Evolutionary conservation across 1,284 basidiomycete genomes (phyloP).

Genomic region (Golubevia pallescens): DNA sequence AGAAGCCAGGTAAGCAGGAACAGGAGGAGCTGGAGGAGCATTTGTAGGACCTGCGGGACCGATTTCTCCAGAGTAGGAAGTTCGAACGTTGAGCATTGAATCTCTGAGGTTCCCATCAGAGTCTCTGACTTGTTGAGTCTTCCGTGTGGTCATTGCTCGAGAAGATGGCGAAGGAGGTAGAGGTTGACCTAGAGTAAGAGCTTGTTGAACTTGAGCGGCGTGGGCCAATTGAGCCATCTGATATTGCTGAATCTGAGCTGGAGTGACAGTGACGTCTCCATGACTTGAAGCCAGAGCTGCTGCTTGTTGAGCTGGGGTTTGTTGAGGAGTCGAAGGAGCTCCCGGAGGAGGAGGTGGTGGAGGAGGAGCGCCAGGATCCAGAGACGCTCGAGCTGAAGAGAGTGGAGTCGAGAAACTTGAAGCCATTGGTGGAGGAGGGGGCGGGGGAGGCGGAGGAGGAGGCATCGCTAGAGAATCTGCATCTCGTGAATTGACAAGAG

Average conservation of each 20-base stretch:
- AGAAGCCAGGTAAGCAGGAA: slow-evolving; percentile 67
- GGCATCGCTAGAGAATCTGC: neutral
- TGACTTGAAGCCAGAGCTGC: neutral
- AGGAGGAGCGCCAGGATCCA: slow-evolving; percentile 36
- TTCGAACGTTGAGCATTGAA: slow-evolving; percentile 57
- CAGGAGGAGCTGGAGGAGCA: slow-evolving; percentile 61
- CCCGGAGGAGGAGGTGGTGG: slow-evolving; percentile 68
- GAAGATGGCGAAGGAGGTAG: slow-evolving; percentile 67
- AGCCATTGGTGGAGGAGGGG: slow-evolving; percentile 66
- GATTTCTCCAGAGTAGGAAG: slow-evolving; percentile 29
- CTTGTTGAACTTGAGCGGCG: slow-evolving; percentile 23
- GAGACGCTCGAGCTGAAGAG: slow-evolving; percentile 8
- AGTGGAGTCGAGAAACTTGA: slow-evolving; percentile 11
- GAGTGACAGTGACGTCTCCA: too few species aligned
- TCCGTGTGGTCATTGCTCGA: neutral
- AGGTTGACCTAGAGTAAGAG: slow-evolving; percentile 45
- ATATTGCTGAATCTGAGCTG: slow-evolving; percentile 11
- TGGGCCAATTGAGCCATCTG: slow-evolving; percentile 15
- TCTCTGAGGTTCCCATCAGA: slow-evolving; percentile 24
- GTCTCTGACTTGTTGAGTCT: neutral
- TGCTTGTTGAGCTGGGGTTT: slow-evolving; percentile 2
- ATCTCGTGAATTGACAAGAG: slow-evolving; percentile 17
- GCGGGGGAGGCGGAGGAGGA: slow-evolving; percentile 65
- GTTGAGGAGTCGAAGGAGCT: slow-evolving; percentile 53
- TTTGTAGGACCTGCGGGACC: slow-evolving; percentile 49